Evolutionary conservation across 345 rosid species (phyloP), one percentile per base, ranked within the genome.

Genomic region (Combretum micranthum): DNA sequence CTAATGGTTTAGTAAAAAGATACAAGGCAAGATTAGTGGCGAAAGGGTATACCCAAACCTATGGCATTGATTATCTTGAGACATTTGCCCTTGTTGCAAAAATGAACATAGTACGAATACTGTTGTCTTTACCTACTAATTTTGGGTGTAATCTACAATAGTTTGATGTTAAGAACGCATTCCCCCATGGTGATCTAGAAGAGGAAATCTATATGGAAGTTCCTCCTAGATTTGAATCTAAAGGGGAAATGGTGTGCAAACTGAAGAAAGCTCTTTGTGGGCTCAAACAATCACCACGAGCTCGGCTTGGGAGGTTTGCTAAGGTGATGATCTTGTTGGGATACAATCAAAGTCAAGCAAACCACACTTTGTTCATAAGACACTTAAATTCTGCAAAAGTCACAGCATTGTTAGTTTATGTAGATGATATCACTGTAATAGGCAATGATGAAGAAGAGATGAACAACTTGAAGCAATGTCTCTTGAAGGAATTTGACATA

Each of bases 131-230:
- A 25, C 3, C 26, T 25, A 25, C 26, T 25, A 25, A 25, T 25
- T 25, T 25, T 25, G 26, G n/a, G n/a, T n/a, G n/a, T n/a, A n/a
- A n/a, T n/a, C n/a, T n/a, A n/a, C n/a, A n/a, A n/a, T n/a, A n/a
- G n/a, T n/a, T n/a, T n/a, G n/a, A n/a, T n/a, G n/a, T n/a, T n/a
- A n/a, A n/a, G n/a, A n/a, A n/a, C n/a, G 57, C 57, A 2, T 68
- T 61, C 37, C 21, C 57, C 1, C 45, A 61, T 46, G 44, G 54
- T 10, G 64, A 60, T 47, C 20, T 60, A 19, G 12, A 42, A 20
- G 71, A 61, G 12, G 53, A 60, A 7, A 52, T 61, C 0, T 61
- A 68, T 4, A 68, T 56, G 63, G 4, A 1, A 0, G 19, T 20
- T 6, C 64, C 59, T 16, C 47, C 0, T 19, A 59, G 1, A 20